phyloP scores from a whole-genome alignment of 108 stramenopile genomes.

The Conticribra weissflogii region DNA sequence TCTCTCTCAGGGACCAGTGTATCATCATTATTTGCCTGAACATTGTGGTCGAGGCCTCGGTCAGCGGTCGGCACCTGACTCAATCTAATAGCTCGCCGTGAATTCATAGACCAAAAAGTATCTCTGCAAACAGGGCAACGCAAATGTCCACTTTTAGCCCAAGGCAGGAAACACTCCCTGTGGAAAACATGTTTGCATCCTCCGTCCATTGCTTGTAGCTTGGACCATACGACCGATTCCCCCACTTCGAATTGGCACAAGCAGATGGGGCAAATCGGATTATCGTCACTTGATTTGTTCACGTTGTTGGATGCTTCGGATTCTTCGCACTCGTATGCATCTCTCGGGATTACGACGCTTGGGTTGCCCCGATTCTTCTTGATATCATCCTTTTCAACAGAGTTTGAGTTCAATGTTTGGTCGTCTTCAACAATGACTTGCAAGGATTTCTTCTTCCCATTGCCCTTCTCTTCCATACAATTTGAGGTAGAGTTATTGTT shows the following conservation, averaged over 20 bases:
- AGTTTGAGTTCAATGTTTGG: too few relatives aligned
- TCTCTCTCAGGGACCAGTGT: background rate
- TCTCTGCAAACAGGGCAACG: constrained; percentile 33
- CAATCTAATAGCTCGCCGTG: background rate
- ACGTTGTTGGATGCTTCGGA: too few relatives aligned
- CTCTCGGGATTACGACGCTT: too few relatives aligned
- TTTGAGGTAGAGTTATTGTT: too few relatives aligned
- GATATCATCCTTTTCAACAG: too few relatives aligned
- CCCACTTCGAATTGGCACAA: constrained; percentile 47
- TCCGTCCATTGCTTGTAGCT: too few relatives aligned
- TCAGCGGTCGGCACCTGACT: background rate
- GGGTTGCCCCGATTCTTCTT: too few relatives aligned
- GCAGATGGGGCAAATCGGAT: constrained; percentile 72
- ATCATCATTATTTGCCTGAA: background rate
- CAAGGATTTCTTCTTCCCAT: too few relatives aligned
- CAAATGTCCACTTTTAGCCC: constrained; percentile 21
- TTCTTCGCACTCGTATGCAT: too few relatives aligned
- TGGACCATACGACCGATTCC: constrained; percentile 58
- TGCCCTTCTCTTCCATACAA: too few relatives aligned
- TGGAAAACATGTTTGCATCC: constrained; percentile 66
- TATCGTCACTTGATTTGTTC: too few relatives aligned
- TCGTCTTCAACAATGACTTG: too few relatives aligned
- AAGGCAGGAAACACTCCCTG: constrained; percentile 54
- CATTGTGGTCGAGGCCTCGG: background rate
- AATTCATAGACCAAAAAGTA: constrained; percentile 21